Evolutionary conservation across 2,329 filamentous ascomycete species (phyloP), one percentile per base, ranked within the genome.

Genomic region (Lasiodiplodia citricola): DNA sequence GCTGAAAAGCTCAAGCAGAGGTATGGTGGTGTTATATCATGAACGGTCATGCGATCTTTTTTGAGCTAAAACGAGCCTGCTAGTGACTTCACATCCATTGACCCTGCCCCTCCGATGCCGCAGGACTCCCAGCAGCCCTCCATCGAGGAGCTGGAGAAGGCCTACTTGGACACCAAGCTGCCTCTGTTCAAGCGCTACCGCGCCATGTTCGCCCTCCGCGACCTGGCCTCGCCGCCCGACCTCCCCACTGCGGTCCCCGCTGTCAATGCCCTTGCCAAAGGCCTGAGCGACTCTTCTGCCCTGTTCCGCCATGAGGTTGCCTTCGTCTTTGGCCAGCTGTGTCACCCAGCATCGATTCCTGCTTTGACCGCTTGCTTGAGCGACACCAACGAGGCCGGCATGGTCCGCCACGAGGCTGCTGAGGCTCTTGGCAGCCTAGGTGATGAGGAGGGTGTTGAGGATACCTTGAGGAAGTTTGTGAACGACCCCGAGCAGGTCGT

Each of bases 271-370:
- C 87, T 99, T 57, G 93, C 96, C 56, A 91, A 90, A 77, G 96
- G 96, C 18, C 90, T 99, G 74, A 85, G 86, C 38, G 96, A 99
- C 79, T 86, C 90, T 21, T 97, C 94, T 60, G 94, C 94, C 5
- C 88, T 99, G 8, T 98, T 99, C 87, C 91, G 96, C 73, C 96
- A 99, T 83, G 96, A 99, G 79, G 94, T 99, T 72, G 96, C 96
- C 16, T 99, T 99, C 79, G 96, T 99, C 16, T 99, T 99, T 74
- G 96, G 96, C 67, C 96, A 99, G 80, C 86, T 99, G 65, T 94
- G 92, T 67, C 96, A 99, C 77, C 96, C 96, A 1, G 95, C 95
- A n/a, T 97, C 94, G 1, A 97, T 99, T 73, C 94, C 96, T 4
- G 93, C 93, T 70, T 87, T 99, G 69, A 91, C 91, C 18, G 88